Evolutionary conservation across 371 early-diverging fungal species (phyloP), one percentile per base, ranked within the genome.

Genomic region (Syncephalastrum racemosum): DNA sequence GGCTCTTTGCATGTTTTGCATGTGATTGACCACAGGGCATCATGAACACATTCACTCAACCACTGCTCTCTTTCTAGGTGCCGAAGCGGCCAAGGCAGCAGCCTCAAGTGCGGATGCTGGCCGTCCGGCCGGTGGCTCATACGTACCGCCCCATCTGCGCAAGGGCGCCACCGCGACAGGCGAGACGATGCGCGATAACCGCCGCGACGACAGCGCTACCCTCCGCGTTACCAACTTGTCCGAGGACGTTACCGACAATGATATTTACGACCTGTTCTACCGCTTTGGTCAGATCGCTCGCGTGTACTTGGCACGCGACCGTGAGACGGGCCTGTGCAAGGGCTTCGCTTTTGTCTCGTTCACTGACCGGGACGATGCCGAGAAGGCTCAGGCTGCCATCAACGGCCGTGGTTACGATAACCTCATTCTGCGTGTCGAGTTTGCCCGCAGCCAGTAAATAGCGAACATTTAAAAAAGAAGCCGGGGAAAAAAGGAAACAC

Each of bases 331-430:
- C 56, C 63, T 80, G 27, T 95, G 96, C 87, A 93, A 92, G 71
- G 98, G 98, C n/a, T 96, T 89, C 63, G 96, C 96, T 20, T 98
- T 96, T 67, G 93, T 97, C 24, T 88, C 90, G 24, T 98, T 90
- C 79, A 79, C 78, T 67, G 83, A 84, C 64, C 81, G 85, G 63
- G 86, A 84, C 44, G 86, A 89, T 70, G 96, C 95, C 58, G 88
- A 92, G 56, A 74, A 79, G 59, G 96, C 95, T 46, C 84, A 94
- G 66, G 81, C 83, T 57, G 88, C 85, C 59, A 82, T 98, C 65
- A 88, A 95, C 69, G 97, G 97, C 50, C 87, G 88, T 65, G 95
- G 94, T 63, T 98, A 92, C 68, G 97, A 95, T 72, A 94, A 89
- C 67, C 80, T 97, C 63, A 97, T 98, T 74, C 81, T 98, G 53